A percentile compares a stretch with the other conserved stretches of the same genome.
Evolutionary conservation across 139 green algal genomes (phyloP).

Genomic region (Micractinium conductrix): DNA sequence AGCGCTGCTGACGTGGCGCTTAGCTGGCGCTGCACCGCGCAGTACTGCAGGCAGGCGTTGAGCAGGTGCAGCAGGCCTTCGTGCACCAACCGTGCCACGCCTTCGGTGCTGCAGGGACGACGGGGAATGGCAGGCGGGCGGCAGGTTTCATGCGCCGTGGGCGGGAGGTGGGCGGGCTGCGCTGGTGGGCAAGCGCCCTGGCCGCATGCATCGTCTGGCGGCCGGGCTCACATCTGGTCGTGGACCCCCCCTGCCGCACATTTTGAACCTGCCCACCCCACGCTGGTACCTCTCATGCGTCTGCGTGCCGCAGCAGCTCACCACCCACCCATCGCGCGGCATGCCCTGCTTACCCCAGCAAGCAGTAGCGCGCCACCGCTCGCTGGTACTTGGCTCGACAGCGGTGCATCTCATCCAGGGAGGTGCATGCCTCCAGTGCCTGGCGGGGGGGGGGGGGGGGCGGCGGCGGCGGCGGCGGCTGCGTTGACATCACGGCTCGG

Average conservation of each 20-base stretch:
- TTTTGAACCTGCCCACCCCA: too few species aligned
- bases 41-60: slow-evolving; percentile 26
- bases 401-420: slow-evolving; percentile 31
- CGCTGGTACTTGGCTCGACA: slow-evolving; percentile 30
- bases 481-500: neutral
- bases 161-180: too few species aligned
- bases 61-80: slow-evolving; percentile 33
- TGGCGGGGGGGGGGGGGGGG: neutral
- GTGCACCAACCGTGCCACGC: slow-evolving; percentile 24
- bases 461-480: too few species aligned
- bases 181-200: too few species aligned
- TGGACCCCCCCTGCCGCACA: too few species aligned
- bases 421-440: slow-evolving; percentile 12
- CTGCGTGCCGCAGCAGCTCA: neutral
- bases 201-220: too few species aligned
- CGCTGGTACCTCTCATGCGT: too few species aligned
- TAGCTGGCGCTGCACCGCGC: slow-evolving; percentile 1
- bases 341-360: neutral
- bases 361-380: slow-evolving; percentile 26
- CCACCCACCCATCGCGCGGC: neutral
- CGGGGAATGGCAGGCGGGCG: too few species aligned
- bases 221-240: too few species aligned
- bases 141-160: too few species aligned
- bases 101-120: neutral
- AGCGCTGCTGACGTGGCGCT: neutral